These are phyloP conservation scores for Dactylonectria macrodidyma DNA, from an alignment of 2,329 filamentous ascomycete species.

Conservation along the genomic window DNA sequence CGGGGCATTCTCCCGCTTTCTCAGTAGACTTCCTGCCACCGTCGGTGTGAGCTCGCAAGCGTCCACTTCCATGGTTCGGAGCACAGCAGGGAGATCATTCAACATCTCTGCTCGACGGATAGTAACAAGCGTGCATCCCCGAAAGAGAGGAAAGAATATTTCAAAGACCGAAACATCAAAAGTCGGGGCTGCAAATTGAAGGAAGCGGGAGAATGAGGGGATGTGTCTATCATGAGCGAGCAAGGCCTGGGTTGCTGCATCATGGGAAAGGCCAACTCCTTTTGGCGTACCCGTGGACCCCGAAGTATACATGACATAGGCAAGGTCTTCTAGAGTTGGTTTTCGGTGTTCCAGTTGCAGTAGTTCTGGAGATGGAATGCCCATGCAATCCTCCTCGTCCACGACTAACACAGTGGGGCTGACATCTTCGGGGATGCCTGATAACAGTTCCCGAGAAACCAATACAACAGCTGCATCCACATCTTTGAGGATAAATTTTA, in stretches of 20 bases:
- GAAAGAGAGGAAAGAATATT: conserved; percentile 88
- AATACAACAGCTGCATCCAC: conserved; percentile 79
- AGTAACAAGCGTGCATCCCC: conserved; percentile 80
- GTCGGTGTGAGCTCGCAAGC: conserved; percentile 92
- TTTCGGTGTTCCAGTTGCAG: conserved; percentile 31
- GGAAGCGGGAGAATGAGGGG: conserved; percentile 82
- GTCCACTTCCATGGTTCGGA: conserved; percentile 79
- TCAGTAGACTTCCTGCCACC: conserved; percentile 83
- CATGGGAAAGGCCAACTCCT: conserved; percentile 86
- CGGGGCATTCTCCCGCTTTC: conserved; percentile 77
- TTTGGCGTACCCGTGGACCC: conserved; percentile 92
- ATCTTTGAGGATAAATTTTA: conserved; percentile 87
- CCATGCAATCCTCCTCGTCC: conserved; percentile 44
- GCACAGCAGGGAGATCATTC: conserved; percentile 78
- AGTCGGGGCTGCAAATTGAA: conserved; percentile 93
- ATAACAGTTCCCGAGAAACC: conserved; percentile 67
- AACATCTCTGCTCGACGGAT: conserved; percentile 80
- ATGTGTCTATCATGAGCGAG: conserved; percentile 86
- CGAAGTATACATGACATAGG: conserved; percentile 95
- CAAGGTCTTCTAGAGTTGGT: conserved; percentile 64
- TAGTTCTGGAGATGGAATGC: background rate
- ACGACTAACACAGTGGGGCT: conserved; percentile 55
- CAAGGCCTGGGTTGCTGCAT: conserved; percentile 84
- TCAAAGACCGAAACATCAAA: conserved; percentile 97
- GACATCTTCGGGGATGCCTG: conserved; percentile 54